phyloP scores from a whole-genome alignment of 2,329 filamentous ascomycete species.

The Pseudogymnoascus sp. region DNA sequence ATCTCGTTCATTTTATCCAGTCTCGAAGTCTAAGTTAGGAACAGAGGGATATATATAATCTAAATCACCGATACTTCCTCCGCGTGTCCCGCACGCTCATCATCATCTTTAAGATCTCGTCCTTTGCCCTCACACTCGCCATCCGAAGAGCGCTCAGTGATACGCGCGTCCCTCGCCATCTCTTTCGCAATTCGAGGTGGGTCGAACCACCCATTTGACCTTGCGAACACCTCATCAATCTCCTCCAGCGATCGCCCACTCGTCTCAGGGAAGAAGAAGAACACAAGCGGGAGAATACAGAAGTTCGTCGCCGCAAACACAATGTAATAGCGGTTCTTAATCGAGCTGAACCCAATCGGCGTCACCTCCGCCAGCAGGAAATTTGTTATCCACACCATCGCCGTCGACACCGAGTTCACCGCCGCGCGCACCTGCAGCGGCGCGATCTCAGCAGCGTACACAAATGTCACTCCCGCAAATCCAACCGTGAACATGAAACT shows the following conservation, averaged over 20 bases:
- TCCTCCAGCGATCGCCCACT: conserved; percentile 57
- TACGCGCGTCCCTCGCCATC: not conserved
- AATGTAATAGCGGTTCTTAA: conserved; percentile 29
- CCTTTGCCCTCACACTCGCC: not conserved
- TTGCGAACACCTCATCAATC: conserved; percentile 39
- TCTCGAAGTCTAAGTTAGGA: no score
- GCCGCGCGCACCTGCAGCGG: conserved; percentile 9
- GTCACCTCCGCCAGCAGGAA: conserved; percentile 18
- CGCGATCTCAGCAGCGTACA: conserved; percentile 14
- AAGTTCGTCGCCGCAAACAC: conserved; percentile 24
- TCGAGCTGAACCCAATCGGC: conserved; percentile 25
- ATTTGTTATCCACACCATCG: conserved; percentile 17
- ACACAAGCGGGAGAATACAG: conserved; percentile 42
- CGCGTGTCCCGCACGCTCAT: not conserved
- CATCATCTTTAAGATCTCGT: not conserved
- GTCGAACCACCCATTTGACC: conserved; percentile 20
- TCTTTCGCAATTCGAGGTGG: not conserved
- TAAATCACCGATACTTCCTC: not conserved
- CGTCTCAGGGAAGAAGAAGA: conserved; percentile 57
- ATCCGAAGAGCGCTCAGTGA: not conserved
- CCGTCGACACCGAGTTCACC: conserved; percentile 43
- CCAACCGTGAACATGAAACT: conserved; percentile 21
- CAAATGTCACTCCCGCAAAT: conserved; percentile 19
- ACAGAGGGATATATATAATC: not conserved
- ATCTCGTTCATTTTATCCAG: not conserved